Evolutionary conservation across 176 grass and related monocot species (phyloP).

Genomic region (Ensete glaucum): DNA sequence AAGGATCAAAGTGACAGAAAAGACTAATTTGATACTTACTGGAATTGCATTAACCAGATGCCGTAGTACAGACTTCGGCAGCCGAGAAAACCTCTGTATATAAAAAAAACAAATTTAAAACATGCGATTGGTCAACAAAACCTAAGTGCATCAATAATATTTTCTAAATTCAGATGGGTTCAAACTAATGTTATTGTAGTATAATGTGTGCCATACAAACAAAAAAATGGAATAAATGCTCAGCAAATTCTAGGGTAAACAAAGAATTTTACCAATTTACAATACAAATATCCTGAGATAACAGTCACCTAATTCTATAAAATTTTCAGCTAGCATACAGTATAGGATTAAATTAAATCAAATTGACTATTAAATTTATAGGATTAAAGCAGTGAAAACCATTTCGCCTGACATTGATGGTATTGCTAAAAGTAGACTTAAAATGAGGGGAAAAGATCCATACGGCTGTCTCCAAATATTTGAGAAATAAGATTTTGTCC

Average conservation of each 20-base stretch:
- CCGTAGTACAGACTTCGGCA: constrained; percentile 65
- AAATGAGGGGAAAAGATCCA: not conserved
- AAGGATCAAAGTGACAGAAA: not conserved
- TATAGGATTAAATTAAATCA: not conserved
- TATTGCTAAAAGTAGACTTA: not conserved
- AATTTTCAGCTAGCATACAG: no score
- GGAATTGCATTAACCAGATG: constrained; percentile 69
- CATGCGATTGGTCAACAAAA: not conserved
- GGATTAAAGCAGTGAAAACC: not conserved
- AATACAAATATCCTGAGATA: no score
- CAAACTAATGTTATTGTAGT: not conserved
- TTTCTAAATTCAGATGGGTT: not conserved
- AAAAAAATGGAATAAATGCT: no score
- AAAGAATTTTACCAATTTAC: no score
- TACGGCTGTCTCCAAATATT: not conserved
- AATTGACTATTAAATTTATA: not conserved
- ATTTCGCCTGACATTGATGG: not conserved
- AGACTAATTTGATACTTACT: constrained; percentile 36
- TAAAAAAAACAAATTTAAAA: constrained; percentile 6
- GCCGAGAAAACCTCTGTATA: constrained; percentile 69
- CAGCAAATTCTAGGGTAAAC: no score
- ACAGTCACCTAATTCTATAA: no score
- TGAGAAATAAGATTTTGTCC: not conserved
- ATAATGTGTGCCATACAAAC: no score
- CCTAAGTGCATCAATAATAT: not conserved